Base-by-base conservation (phyloP, 2,329 filamentous ascomycete species). In the Colletotrichum orbiculare region DNA sequence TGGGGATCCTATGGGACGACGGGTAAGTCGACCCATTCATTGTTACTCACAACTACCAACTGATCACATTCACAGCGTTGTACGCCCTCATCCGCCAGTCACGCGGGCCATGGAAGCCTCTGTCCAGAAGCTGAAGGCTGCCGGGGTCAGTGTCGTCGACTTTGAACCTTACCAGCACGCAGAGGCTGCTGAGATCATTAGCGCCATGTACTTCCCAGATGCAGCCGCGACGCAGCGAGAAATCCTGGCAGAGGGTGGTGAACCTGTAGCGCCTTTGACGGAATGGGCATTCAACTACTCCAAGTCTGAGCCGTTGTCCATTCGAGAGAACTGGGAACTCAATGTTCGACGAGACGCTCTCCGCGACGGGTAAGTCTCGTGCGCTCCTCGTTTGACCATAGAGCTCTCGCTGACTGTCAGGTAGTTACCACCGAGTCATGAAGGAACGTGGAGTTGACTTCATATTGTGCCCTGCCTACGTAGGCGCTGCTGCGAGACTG, bases 371-470 rank as follows among this genome's bases (percentile, higher is more conserved):
- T 62, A 49, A 79, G 71, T 75, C 78, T 46, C 78, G 77, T 6
- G 73, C 72, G 6, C 80, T 81, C 39, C 76, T 68, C 77, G 82
- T 46, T 76, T 81, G 47, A 70, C 76, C 71, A 8, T 1, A 1
- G 10, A 2, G 10, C 4, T 4, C 4, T 11, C 15, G 17, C 47
- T 64, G 35, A 62, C 37, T 34, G 1, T 2, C 13, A 0, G 38
- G 34, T 56, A 47, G 47, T 13, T 68, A 66, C 50, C 61, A 63
- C 33, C 64, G 60, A 43, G 58, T 68, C 9, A 70, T 71, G 69
- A 68, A 67, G 34, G 64, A 70, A 9, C 58, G 69, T 3, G 71
- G 69, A 10, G 64, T 75, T 1, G 72, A 74, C 46, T 69, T 74
- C 37, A 69, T 74, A 9, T 67, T 74, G 12, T 73, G 71, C 37